A percentile compares a stretch with the other conserved stretches of the same genome.
Evolutionary conservation across 805 yeast species (phyloP).

Genomic region (Metschnikowia noctiluminum): DNA sequence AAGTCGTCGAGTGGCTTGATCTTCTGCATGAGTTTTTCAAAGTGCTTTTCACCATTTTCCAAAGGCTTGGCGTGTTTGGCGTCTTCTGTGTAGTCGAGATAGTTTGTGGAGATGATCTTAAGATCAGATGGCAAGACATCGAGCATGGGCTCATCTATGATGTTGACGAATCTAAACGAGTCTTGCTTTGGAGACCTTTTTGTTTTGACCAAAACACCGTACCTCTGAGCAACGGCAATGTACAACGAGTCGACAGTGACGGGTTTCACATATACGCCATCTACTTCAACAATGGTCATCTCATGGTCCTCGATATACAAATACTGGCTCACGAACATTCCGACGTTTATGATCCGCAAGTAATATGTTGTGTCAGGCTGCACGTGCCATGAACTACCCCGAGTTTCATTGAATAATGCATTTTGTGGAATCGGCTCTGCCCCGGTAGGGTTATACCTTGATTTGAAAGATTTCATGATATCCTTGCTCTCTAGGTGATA

Average conservation of each 20-base stretch:
- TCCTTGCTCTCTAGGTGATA: slow-evolving; percentile 54
- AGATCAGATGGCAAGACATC: slow-evolving; percentile 64
- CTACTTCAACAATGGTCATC: slow-evolving; percentile 40
- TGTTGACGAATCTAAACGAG: slow-evolving; percentile 54
- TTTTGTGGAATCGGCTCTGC: slow-evolving; percentile 79
- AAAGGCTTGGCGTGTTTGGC: slow-evolving; percentile 25
- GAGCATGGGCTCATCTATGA: slow-evolving; percentile 63
- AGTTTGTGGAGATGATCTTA: slow-evolving; percentile 51
- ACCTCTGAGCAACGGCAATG: slow-evolving; percentile 78
- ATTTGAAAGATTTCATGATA: slow-evolving; percentile 47
- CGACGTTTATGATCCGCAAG: slow-evolving; percentile 61
- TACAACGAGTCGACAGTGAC: slow-evolving; percentile 53
- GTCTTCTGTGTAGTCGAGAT: slow-evolving; percentile 46
- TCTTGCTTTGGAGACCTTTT: slow-evolving; percentile 40
- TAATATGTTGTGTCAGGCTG: slow-evolving; percentile 61
- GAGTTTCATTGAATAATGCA: slow-evolving; percentile 61
- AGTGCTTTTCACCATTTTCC: slow-evolving; percentile 25
- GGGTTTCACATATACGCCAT: slow-evolving; percentile 57
- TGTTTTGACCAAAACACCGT: slow-evolving; percentile 63
- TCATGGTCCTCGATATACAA: slow-evolving; percentile 41
- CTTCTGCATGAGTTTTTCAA: slow-evolving; percentile 32
- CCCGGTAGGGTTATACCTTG: slow-evolving; percentile 76
- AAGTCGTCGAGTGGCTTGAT: slow-evolving; percentile 63
- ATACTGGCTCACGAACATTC: slow-evolving; percentile 67
- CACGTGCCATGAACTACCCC: slow-evolving; percentile 53